Evolutionary conservation across 2,329 filamentous ascomycete genomes (phyloP).

Genomic region (Neopestalotiopsis sp.): DNA sequence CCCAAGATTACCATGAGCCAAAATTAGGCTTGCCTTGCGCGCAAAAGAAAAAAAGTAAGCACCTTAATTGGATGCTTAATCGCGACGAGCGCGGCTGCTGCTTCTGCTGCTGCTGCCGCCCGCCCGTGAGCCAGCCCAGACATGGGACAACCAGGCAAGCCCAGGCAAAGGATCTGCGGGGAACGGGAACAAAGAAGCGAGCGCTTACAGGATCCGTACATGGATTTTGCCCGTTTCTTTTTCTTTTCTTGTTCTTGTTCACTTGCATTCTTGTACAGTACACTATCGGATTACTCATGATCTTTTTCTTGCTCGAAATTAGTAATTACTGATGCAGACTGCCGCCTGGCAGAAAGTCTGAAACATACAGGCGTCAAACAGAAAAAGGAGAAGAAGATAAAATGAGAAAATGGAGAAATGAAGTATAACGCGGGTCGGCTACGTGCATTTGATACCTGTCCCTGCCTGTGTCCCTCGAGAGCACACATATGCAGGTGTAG

Average conservation of each 20-base stretch:
- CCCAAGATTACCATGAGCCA: neutral
- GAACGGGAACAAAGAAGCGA: neutral
- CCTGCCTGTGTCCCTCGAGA: neutral
- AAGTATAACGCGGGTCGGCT: neutral
- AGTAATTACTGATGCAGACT: neutral
- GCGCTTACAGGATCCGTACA: neutral
- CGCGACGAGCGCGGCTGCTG: neutral
- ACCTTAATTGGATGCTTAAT: slow-evolving; percentile 14
- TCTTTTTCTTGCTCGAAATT: neutral
- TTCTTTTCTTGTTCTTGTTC: neutral
- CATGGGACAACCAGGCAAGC: no score
- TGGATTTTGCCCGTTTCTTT: neutral
- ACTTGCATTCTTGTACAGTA: neutral
- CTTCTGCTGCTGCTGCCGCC: neutral
- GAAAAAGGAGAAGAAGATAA: neutral
- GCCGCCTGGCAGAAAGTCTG: neutral
- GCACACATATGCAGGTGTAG: no score
- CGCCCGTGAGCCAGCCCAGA: neutral
- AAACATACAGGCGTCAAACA: neutral
- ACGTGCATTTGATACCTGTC: neutral
- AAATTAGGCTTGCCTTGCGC: neutral
- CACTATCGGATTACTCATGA: no score
- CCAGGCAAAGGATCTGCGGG: neutral
- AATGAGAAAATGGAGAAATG: neutral
- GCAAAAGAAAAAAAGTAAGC: neutral